A percentile compares a stretch with the other conserved stretches of the same genome.
Evolutionary conservation across 306 rosid genomes (phyloP).

Genomic region (Ammopiptanthus mongolicus): DNA sequence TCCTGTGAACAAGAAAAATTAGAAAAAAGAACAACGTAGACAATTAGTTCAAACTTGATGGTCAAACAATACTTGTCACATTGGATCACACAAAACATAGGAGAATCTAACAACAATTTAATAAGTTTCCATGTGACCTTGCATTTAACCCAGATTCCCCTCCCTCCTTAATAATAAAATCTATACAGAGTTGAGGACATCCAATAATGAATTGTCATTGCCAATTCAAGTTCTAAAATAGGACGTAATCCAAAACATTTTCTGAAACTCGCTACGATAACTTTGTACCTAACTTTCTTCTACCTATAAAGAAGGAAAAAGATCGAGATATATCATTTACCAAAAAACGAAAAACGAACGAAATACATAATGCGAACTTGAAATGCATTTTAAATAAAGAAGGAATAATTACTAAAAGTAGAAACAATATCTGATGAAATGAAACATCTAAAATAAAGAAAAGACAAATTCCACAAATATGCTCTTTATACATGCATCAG

Average conservation of each 20-base stretch:
- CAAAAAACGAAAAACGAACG: no score
- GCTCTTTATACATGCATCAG: background rate
- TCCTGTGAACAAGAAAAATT: slow-evolving; percentile 22
- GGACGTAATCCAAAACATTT: background rate
- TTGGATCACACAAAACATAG: background rate
- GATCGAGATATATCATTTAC: no score
- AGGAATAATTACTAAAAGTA: no score
- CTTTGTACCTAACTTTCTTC: no score
- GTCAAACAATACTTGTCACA: background rate
- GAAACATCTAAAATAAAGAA: background rate
- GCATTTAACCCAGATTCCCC: background rate
- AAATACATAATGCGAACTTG: no score
- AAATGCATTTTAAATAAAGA: no score
- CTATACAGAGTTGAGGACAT: background rate
- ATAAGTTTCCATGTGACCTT: background rate
- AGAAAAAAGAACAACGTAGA: background rate
- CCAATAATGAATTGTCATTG: no score
- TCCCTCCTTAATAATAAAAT: background rate
- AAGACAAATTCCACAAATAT: background rate
- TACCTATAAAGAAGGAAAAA: no score
- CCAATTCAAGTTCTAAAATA: background rate
- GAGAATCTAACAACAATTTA: background rate
- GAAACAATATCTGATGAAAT: no score
- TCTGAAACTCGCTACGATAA: background rate
- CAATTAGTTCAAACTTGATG: background rate